Evolutionary conservation across 2,329 filamentous ascomycete species (phyloP), one percentile per base, ranked within the genome.

Genomic region (Zopfia rhizophila): DNA sequence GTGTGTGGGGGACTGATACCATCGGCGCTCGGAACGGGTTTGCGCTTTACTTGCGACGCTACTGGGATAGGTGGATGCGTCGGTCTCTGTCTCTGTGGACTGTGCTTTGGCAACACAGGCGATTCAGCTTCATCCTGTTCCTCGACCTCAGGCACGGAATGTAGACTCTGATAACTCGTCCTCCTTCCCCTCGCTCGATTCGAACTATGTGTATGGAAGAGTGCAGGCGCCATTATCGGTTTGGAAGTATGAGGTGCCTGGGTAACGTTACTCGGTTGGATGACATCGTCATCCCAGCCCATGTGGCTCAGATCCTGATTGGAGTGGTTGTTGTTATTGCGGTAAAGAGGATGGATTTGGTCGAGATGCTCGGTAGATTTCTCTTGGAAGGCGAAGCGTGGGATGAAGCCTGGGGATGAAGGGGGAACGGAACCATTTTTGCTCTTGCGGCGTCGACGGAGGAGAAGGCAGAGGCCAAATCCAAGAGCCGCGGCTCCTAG

Each of bases 401-500:
- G 66, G 25, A 70, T 70, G 45, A 72, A 72, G 3, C 65, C 67
- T 3, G 68, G 67, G 1, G 68, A 69, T 2, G 64, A 64, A 5
- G 68, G 67, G 1, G 64, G 65, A 13, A 63, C 51, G 10, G 61
- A 63, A 13, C 63, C 64, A 30, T 60, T 51, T 11, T 56, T 39
- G 8, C 55, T 56, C 33, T 56, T 58, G 16, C 47, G 53, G 14
- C 57, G 60, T 12, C 63, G 61, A 6, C 66, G 63, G n/a, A 52
- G 43, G 4, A 67, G 40, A 28, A 60, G 47, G 48, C 63, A 68
- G 38, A 60, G 66, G 28, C 39, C 61, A 6, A 70, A 41, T 1
- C 58, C 13, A 2, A 66, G 16, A 18, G 59, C 60, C 0, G 58
- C 57, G 16, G 87, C 79, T 30, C 81, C 82, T 2, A 86, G 66